Conservation (phyloP, 169 alveolate genomes). For the Cystoisospora suis region DNA sequence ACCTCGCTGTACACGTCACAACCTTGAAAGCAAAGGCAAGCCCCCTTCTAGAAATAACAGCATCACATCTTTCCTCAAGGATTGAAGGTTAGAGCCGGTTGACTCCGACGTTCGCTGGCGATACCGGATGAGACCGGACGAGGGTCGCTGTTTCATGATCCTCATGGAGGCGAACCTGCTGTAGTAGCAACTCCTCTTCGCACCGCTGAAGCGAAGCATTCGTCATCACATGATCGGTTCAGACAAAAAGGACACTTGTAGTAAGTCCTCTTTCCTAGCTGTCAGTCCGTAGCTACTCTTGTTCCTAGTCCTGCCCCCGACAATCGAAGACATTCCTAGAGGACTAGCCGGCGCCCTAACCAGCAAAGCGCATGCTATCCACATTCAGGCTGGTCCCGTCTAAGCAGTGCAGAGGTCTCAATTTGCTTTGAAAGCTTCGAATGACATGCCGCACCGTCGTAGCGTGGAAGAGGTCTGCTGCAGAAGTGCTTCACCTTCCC, state of each 20-base stretch:
- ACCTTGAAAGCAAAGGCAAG: neutral
- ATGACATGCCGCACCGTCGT: no score
- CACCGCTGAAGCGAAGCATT: neutral
- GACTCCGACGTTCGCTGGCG: no score
- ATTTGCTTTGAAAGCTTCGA: no score
- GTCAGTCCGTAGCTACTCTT: neutral
- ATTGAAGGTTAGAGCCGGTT: no score
- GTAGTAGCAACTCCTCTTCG: neutral
- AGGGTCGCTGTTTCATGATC: neutral
- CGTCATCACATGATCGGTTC: neutral
- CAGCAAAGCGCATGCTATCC: neutral
- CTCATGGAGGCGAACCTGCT: neutral
- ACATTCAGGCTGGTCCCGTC: neutral
- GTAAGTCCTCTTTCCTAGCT: neutral
- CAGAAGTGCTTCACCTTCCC: no score
- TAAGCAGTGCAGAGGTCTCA: no score
- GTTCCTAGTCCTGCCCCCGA: neutral
- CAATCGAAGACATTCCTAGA: neutral
- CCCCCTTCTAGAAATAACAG: neutral
- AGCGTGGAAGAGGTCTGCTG: no score
- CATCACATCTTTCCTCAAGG: neutral
- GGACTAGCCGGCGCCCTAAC: neutral
- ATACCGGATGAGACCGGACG: neutral
- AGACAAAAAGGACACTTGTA: neutral
- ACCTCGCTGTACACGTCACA: neutral